These are phyloP conservation scores for Botrytis deweyae DNA, from an alignment of 2,329 filamentous ascomycete species.

Conservation along the genomic window DNA sequence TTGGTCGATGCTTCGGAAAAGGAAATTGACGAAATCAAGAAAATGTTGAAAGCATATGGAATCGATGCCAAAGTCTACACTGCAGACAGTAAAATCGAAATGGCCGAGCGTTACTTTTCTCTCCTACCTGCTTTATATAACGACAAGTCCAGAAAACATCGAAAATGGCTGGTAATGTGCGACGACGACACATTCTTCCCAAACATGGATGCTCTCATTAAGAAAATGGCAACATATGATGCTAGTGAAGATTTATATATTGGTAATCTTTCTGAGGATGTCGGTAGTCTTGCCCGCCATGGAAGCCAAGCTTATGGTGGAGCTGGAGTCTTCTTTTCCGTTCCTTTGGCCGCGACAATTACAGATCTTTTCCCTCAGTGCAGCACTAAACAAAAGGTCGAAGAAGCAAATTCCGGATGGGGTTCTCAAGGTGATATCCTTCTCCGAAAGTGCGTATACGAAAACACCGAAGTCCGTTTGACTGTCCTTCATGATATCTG, in stretches of 20 bases:
- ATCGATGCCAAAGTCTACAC: conserved; percentile 59
- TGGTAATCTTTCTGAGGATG: conserved; percentile 39
- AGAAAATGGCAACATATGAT: conserved; percentile 32
- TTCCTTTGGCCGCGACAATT: conserved; percentile 48
- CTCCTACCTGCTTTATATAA: conserved; percentile 55
- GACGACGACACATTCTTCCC: conserved; percentile 40
- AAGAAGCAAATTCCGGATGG: conserved; percentile 57
- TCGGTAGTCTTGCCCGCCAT: conserved; percentile 37
- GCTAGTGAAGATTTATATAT: conserved; percentile 35
- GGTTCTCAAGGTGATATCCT: conserved; percentile 46
- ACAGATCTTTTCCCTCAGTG: conserved; percentile 48
- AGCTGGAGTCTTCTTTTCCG: conserved; percentile 39
- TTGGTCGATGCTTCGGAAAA: conserved; percentile 53
- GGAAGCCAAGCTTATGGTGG: conserved; percentile 39
- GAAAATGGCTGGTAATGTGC: conserved; percentile 44
- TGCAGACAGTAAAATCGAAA: conserved; percentile 53
- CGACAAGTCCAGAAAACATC: conserved; percentile 48
- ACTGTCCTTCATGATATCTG: conserved; percentile 36
- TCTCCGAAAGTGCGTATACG: conserved; percentile 38
- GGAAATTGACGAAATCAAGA: conserved; percentile 51
- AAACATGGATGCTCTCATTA: conserved; percentile 36
- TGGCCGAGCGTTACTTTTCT: conserved; percentile 58
- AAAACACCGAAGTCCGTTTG: conserved; percentile 37
- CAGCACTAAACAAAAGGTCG: conserved; percentile 51
- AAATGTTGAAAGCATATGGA: conserved; percentile 48